Percentiles rank a stretch among this genome's conserved stretches.
Conservation (phyloP, 2,329 filamentous ascomycete species). For the Tricladium varicosporioides region DNA sequence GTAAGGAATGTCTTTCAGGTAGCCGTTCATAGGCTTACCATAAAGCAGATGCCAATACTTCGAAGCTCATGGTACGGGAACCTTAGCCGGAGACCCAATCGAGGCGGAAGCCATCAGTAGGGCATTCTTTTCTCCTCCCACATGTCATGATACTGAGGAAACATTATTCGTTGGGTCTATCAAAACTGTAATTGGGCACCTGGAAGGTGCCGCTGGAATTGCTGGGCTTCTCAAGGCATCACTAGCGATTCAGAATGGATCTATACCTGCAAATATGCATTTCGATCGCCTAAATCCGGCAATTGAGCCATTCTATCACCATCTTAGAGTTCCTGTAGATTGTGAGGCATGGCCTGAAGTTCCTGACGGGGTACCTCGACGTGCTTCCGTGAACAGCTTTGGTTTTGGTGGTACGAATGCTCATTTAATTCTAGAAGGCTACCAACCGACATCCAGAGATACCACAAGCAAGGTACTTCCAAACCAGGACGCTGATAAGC, state of each 20-base stretch:
- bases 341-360: conserved; percentile 14
- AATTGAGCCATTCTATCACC: conserved; percentile 17
- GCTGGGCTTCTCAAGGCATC: conserved; percentile 29
- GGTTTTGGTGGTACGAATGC: conserved; percentile 25
- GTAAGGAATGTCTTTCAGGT: neutral
- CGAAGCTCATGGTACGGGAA: conserved; percentile 45
- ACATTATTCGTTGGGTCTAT: conserved; percentile 15
- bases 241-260: conserved; percentile 25
- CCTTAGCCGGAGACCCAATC: conserved; percentile 40
- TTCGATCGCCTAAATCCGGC: conserved; percentile 36
- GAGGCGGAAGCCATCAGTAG: conserved; percentile 43
- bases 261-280: conserved; percentile 30
- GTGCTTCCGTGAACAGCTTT: conserved; percentile 28
- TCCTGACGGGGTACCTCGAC: neutral
- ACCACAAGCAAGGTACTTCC: neutral
- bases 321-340: conserved; percentile 1
- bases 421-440: conserved; percentile 36
- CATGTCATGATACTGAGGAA: neutral
- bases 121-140: neutral
- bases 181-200: conserved; percentile 28
- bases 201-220: conserved; percentile 28
- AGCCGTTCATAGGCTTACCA: neutral
- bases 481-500: neutral
- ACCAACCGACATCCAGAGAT: neutral
- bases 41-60: conserved; percentile 42